phyloP scores from a whole-genome alignment of 2,329 filamentous ascomycete genomes.

The Claviceps arundinis region DNA sequence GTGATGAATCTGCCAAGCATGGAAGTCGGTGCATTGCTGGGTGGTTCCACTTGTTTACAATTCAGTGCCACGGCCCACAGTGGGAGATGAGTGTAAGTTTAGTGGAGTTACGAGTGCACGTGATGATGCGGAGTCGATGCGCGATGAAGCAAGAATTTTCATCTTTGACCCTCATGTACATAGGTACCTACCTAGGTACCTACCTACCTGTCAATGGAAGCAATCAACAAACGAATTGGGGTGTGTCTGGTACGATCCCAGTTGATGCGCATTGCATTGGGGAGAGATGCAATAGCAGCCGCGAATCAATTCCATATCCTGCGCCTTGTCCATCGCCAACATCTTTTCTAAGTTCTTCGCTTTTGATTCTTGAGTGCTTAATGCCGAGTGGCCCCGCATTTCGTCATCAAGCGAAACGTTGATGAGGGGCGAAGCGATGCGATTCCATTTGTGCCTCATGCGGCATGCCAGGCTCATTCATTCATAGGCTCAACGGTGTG shows the following conservation, averaged over 20 bases:
- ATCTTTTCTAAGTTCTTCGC: not conserved
- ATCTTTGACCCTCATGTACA: not conserved
- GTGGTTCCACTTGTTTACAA: not conserved
- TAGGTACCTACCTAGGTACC: not conserved
- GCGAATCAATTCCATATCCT: too few species aligned
- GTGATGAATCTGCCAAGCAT: not conserved
- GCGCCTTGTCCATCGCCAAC: not conserved
- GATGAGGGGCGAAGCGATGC: not conserved
- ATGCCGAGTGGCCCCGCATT: not conserved
- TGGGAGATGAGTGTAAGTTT: not conserved
- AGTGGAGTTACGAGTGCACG: not conserved
- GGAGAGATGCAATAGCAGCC: too few species aligned
- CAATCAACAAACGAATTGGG: too few species aligned
- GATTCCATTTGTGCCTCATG: not conserved
- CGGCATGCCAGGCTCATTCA: too few species aligned
- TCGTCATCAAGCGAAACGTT: not conserved
- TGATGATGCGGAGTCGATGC: not conserved
- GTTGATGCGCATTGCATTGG: not conserved
- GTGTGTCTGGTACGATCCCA: not conserved
- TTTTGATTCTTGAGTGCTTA: not conserved
- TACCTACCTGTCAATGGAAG: too few species aligned
- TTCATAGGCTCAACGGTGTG: not conserved
- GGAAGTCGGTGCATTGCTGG: not conserved
- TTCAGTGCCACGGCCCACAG: not conserved
- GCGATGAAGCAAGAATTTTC: not conserved